Evolutionary conservation across 192 early-diverging fungal genomes (phyloP).

Genomic region (Backusella macrospora): DNA sequence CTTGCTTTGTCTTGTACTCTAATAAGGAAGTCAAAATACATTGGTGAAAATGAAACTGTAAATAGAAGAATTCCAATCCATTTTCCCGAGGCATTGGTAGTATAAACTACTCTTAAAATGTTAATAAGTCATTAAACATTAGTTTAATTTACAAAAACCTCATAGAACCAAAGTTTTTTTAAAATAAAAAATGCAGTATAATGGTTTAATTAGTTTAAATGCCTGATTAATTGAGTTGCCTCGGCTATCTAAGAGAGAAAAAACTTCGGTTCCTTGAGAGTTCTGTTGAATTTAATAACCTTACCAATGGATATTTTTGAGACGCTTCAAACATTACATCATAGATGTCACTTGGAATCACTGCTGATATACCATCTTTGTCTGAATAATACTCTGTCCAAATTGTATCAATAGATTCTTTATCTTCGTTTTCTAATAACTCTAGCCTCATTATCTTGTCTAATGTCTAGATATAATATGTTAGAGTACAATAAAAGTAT

Average conservation of each 20-base stretch:
- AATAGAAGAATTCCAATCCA: conserved; percentile 84
- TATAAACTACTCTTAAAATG: conserved; percentile 64
- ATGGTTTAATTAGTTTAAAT: too few species aligned
- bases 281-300: background rate
- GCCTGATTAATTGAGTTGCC: background rate
- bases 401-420: conserved; percentile 37
- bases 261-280: too few species aligned
- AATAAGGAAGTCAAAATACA: conserved; percentile 82
- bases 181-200: too few species aligned
- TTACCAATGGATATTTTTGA: conserved; percentile 44
- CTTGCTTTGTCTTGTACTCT: conserved; percentile 85
- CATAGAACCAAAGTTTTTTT: too few species aligned
- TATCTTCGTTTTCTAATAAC: conserved; percentile 33
- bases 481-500: background rate
- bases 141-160: too few species aligned
- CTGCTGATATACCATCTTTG: conserved; percentile 41
- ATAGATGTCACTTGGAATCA: conserved; percentile 37
- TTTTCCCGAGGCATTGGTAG: conserved; percentile 78
- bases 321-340: conserved; percentile 30
- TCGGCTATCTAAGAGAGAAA: background rate
- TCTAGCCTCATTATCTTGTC: conserved; percentile 42
- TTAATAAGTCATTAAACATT: too few species aligned
- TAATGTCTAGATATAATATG: conserved; percentile 21
- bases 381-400: conserved; percentile 43
- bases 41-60: conserved; percentile 86